Evolutionary conservation across 257 asterid genomes (phyloP).

Genomic region (Nicotiana noctiflora): DNA sequence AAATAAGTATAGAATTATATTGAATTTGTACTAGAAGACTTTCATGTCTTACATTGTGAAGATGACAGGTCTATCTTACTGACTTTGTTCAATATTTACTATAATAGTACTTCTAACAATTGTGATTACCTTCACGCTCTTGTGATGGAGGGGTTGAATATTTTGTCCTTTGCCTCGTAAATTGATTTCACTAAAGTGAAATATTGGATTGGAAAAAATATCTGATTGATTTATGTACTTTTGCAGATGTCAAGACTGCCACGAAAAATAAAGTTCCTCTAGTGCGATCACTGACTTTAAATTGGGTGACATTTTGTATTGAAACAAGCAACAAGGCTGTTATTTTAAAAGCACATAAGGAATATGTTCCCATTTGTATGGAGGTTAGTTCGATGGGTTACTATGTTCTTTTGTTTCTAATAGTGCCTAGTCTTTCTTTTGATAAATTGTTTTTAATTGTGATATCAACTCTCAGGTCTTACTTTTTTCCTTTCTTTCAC

Average conservation of each 20-base stretch:
- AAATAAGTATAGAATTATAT: neutral
- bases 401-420: neutral
- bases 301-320: slow-evolving; percentile 94
- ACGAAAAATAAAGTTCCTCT: slow-evolving; percentile 96
- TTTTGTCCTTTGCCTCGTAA: neutral
- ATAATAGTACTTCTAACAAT: neutral
- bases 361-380: slow-evolving; percentile 95
- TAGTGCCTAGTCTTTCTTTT: neutral
- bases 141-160: neutral
- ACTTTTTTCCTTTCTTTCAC: neutral
- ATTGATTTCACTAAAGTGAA: neutral
- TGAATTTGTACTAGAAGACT: neutral
- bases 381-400: slow-evolving; percentile 55
- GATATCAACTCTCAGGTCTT: no score
- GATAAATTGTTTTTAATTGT: neutral
- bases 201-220: neutral
- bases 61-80: neutral
- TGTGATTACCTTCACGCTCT: neutral
- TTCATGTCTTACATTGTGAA: neutral
- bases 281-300: slow-evolving; percentile 83
- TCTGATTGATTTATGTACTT: neutral
- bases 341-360: slow-evolving; percentile 88
- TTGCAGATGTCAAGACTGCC: slow-evolving; percentile 90
- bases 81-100: slow-evolving; percentile 1
- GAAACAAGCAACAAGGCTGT: slow-evolving; percentile 87